Conservation (phyloP, 1,139 yeast genomes). For the Debaryomyces coudertii region DNA sequence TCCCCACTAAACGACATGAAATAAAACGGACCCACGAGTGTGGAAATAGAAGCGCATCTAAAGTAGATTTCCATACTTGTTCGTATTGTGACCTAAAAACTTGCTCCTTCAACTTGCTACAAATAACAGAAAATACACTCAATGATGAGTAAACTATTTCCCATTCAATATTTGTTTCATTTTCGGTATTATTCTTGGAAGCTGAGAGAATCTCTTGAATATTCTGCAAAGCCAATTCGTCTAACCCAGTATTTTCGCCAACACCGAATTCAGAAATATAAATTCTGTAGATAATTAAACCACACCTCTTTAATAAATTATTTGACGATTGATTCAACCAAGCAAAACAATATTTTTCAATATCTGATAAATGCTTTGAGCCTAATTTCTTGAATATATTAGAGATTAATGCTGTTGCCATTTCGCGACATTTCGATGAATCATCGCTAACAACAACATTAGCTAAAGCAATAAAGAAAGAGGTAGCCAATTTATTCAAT, state of each 20-base stretch:
- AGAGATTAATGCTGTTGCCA: conserved; percentile 69
- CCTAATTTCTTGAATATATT: conserved; percentile 59
- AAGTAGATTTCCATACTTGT: conserved; percentile 54
- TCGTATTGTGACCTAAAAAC: conserved; percentile 36
- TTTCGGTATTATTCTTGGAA: conserved; percentile 30
- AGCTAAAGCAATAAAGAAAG: conserved; percentile 83
- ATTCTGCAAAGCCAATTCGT: conserved; percentile 40
- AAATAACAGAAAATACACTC: conserved; percentile 52
- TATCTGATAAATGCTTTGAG: conserved; percentile 36
- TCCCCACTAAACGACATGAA: conserved; percentile 63
- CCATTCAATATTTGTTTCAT: conserved; percentile 59
- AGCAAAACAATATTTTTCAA: conserved; percentile 61
- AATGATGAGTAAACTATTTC: conserved; percentile 73
- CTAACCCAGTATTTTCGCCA: conserved; percentile 39
- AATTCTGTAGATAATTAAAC: conserved; percentile 72
- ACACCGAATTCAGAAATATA: conserved; percentile 56
- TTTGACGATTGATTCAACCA: conserved; percentile 71
- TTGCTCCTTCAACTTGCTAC: conserved; percentile 31
- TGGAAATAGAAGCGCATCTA: conserved; percentile 70
- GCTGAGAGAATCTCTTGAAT: conserved; percentile 44
- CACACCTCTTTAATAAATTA: conserved; percentile 67
- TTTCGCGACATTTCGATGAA: conserved; percentile 79
- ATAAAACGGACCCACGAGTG: conserved; percentile 89
- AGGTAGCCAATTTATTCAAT: conserved; percentile 62
- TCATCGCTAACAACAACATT: conserved; percentile 80